Base-by-base conservation (phyloP, 495 filamentous ascomycete genomes). In the Lasiosphaeriaceae sp. region DNA sequence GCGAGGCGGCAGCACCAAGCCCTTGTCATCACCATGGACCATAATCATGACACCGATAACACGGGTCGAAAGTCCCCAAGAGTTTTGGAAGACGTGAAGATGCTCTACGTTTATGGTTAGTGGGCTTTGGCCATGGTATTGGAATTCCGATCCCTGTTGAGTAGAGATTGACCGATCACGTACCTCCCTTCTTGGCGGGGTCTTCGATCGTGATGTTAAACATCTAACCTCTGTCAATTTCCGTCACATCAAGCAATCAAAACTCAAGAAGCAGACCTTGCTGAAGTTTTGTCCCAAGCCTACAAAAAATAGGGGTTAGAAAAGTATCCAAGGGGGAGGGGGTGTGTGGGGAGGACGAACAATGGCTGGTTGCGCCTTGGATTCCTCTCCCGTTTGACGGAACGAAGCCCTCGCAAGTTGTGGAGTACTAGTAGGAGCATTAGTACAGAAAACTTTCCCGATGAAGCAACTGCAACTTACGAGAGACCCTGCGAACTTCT, bases 201-300 rank as follows among this genome's bases (percentile, higher is more conserved):
- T 97, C 91, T 72, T 98, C 93, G 17, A 98, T 92, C 0, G 87
- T 91, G 73, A 98, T 96, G 68, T 90, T 85, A 73, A 97, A 98
- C 94, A 98, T 98, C 73, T n/a, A n/a, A n/a, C n/a, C n/a, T n/a
- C n/a, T n/a, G n/a, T n/a, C n/a, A n/a, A n/a, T n/a, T n/a, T n/a
- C 26, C 26, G 3, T 31, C 26, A 31, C 26, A 9, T 31, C 26
- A 31, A 31, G 9, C 26, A 31, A 4, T 31, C n/a, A n/a, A n/a
- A n/a, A n/a, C n/a, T n/a, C n/a, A n/a, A n/a, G n/a, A n/a, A n/a
- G n/a, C n/a, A n/a, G n/a, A n/a, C n/a, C n/a, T 90, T 96, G 69
- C 86, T 89, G 80, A 98, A 97, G 73, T 97, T 96, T 72, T 96
- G 92, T 26, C 94, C 94, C 1, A 98, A 82, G 67, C 26, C 26